Percentiles rank a stretch among this genome's conserved stretches.
These are phyloP conservation scores for Pseudophaeomoniella oleicola DNA, from an alignment of 2,329 filamentous ascomycete species.

Conservation along the genomic window DNA sequence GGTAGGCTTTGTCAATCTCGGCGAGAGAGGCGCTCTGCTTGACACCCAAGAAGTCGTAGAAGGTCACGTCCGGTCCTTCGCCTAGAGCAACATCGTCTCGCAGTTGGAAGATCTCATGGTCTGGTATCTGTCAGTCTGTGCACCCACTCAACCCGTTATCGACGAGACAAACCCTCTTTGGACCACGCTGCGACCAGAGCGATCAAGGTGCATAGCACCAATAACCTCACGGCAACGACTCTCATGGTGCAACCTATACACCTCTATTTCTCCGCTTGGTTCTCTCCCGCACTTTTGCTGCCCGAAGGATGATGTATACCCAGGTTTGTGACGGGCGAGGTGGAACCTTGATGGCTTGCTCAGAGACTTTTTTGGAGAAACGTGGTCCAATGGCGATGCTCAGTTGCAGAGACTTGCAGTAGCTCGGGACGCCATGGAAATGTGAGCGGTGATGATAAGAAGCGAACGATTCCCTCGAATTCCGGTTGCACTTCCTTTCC, in stretches of 20 bases:
- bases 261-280: background rate
- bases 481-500: background rate
- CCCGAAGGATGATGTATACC: background rate
- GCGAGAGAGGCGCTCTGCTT: conserved; percentile 60
- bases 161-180: conserved; percentile 55
- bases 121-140: conserved; percentile 30
- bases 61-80: conserved; percentile 68
- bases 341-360: background rate
- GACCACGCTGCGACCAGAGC: conserved; percentile 63
- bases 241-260: background rate
- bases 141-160: background rate
- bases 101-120: conserved; percentile 95
- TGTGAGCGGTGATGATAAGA: background rate
- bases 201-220: conserved; percentile 54
- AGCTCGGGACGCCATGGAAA: background rate
- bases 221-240: conserved; percentile 22
- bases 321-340: background rate
- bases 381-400: conserved; percentile 2
- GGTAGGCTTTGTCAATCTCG: conserved; percentile 87
- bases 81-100: conserved; percentile 67
- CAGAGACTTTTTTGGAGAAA: conserved; percentile 2
- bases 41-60: conserved; percentile 85
- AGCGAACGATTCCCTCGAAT: background rate
- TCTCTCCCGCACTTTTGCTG: background rate
- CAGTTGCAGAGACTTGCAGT: conserved; percentile 1